phyloP scores from a whole-genome alignment of 495 filamentous ascomycete species.

The Trichoderma virens region DNA sequence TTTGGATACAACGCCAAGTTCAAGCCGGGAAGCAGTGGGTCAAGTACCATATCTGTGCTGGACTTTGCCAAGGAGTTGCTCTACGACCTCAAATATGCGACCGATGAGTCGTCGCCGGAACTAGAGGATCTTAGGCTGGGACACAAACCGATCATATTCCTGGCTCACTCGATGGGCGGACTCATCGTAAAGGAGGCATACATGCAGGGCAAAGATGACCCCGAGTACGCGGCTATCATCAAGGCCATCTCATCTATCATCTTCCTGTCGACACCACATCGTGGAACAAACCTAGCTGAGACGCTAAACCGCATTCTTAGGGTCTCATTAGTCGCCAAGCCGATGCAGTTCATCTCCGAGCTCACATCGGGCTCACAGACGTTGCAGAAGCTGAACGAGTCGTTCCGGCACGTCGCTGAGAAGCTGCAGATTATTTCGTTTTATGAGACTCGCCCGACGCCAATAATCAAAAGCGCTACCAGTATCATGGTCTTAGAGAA shows the following conservation, averaged over 20 bases:
- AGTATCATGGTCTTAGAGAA: slow-evolving; percentile 32
- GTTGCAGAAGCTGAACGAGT: slow-evolving; percentile 38
- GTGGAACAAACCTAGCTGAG: slow-evolving; percentile 37
- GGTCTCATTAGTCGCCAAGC: slow-evolving; percentile 17
- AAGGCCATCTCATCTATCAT: slow-evolving; percentile 28
- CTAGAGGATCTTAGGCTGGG: slow-evolving; percentile 2
- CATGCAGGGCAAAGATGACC: slow-evolving; percentile 32
- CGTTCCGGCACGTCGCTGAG: slow-evolving; percentile 35
- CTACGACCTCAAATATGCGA: slow-evolving; percentile 24
- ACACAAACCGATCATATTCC: slow-evolving; percentile 32
- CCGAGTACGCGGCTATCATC: slow-evolving; percentile 28
- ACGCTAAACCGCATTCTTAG: slow-evolving; percentile 27
- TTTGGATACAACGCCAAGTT: slow-evolving; percentile 32
- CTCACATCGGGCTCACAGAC: slow-evolving; percentile 27
- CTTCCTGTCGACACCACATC: slow-evolving; percentile 44
- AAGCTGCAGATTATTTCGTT: slow-evolving; percentile 37
- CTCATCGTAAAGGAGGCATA: slow-evolving; percentile 41
- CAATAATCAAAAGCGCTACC: slow-evolving; percentile 19
- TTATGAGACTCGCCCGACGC: slow-evolving; percentile 38
- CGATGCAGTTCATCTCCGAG: slow-evolving; percentile 38
- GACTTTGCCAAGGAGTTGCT: slow-evolving; percentile 36
- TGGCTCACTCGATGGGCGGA: slow-evolving; percentile 40
- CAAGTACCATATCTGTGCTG: slow-evolving; percentile 14
- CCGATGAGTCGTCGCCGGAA: slow-evolving; percentile 18
- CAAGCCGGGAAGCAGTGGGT: slow-evolving; percentile 11